phyloP scores from a whole-genome alignment of 768 basidiomycete genomes.

The Guyanaporus albipodus region DNA sequence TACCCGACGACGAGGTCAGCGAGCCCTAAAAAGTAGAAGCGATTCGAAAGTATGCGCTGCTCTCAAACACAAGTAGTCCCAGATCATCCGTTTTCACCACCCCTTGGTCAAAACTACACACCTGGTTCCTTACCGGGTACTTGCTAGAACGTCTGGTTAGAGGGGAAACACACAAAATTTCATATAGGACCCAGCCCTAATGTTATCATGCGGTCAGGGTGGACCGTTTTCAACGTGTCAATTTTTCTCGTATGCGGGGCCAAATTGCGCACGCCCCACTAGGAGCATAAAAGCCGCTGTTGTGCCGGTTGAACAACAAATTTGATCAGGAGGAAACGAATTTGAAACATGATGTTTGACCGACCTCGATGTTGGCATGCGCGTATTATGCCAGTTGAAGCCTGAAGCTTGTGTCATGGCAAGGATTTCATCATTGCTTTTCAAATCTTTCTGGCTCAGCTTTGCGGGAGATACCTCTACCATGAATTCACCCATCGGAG shows the following conservation, averaged over 20 bases:
- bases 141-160: no score
- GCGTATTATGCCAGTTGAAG: not conserved
- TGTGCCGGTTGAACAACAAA: not conserved
- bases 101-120: no score
- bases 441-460: not conserved
- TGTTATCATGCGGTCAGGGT: not conserved
- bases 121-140: no score
- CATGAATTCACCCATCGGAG: not conserved
- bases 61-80: no score
- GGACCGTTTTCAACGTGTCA: not conserved
- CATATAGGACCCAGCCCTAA: slow-evolving; percentile 1
- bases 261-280: not conserved
- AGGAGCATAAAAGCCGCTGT: no score
- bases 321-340: slow-evolving; percentile 7
- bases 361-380: not conserved
- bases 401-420: not conserved
- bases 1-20: slow-evolving; percentile 1
- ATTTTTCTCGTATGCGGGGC: not conserved
- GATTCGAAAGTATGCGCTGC: slow-evolving; percentile 15
- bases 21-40: slow-evolving; percentile 2
- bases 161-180: not conserved
- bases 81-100: no score
- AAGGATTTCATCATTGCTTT: not conserved
- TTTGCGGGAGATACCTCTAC: not conserved
- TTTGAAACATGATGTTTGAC: not conserved